These are phyloP conservation scores for Barnettozyma pratensis DNA, from an alignment of 805 yeast species.

Conservation along the genomic window DNA sequence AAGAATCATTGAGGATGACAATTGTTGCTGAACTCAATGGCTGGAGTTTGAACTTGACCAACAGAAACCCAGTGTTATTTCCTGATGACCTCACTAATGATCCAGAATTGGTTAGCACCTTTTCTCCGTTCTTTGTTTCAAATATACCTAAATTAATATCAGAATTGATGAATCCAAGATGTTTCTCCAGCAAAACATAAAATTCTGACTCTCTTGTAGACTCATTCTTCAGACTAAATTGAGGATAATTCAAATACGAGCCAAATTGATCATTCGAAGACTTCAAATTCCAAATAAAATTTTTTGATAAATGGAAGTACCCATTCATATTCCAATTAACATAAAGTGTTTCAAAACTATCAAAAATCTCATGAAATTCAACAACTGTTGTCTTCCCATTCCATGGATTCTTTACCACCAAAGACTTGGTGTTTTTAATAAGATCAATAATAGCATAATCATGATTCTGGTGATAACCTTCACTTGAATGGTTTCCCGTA, in stretches of 20 bases:
- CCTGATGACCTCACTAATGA: constrained; percentile 15
- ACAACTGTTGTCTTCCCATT: constrained; percentile 6
- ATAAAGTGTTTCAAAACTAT: constrained; percentile 48
- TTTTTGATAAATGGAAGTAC: constrained; percentile 15
- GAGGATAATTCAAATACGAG: constrained; percentile 33
- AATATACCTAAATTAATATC: constrained; percentile 27
- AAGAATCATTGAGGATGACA: constrained; percentile 16
- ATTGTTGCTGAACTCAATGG: constrained; percentile 29
- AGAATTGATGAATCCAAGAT: constrained; percentile 27
- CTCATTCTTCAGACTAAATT: constrained; percentile 35
- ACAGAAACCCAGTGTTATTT: constrained; percentile 35
- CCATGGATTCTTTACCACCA: constrained; percentile 47
- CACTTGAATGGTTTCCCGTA: constrained; percentile 44
- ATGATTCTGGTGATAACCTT: constrained; percentile 48
- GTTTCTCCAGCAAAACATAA: constrained; percentile 48
- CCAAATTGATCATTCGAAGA: constrained; percentile 3
- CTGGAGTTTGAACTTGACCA: constrained; percentile 28
- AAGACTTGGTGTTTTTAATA: constrained; percentile 11
- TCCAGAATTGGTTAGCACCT: constrained; percentile 18
- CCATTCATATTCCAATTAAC: constrained; percentile 56
- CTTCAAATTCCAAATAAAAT: constrained; percentile 27
- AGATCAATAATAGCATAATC: constrained; percentile 62
- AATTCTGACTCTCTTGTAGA: constrained; percentile 27
- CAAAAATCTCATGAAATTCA: constrained; percentile 27
- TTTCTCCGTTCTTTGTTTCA: constrained; percentile 25